Evolutionary conservation across 2,329 filamentous ascomycete species (phyloP).

Genomic region (Aspergillus luchuensis): DNA sequence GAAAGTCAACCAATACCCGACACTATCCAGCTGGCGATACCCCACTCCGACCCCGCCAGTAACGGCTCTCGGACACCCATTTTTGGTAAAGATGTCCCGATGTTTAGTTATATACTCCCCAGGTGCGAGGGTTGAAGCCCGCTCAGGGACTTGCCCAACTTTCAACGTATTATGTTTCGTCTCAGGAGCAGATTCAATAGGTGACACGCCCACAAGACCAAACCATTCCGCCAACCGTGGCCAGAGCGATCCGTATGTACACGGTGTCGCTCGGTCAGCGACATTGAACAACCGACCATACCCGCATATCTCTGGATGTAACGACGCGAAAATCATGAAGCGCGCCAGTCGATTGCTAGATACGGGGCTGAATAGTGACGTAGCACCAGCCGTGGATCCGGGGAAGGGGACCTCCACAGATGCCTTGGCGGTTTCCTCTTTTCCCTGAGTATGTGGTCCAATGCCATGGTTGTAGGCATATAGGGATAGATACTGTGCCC

Average conservation of each 20-base stretch:
- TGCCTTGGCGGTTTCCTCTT: neutral
- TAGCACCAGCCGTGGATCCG: constrained; percentile 24
- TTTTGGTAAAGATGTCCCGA: constrained; percentile 32
- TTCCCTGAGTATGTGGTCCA: neutral
- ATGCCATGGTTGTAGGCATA: constrained; percentile 30
- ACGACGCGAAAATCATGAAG: constrained; percentile 32
- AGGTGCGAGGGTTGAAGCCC: constrained; percentile 2
- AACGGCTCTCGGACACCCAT: constrained; percentile 27
- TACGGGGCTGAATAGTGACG: constrained; percentile 29
- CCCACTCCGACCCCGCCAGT: constrained; percentile 42
- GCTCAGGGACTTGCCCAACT: neutral
- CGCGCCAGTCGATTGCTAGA: constrained; percentile 30
- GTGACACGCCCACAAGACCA: constrained; percentile 30
- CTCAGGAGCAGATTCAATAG: constrained; percentile 6
- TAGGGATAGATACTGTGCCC: constrained; percentile 35
- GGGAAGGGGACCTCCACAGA: constrained; percentile 28
- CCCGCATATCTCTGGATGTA: constrained; percentile 27
- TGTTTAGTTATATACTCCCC: constrained; percentile 32
- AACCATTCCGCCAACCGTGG: constrained; percentile 33
- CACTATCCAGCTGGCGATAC: constrained; percentile 44
- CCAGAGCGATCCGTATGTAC: constrained; percentile 32
- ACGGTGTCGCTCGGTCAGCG: constrained; percentile 25
- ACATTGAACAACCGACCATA: constrained; percentile 32
- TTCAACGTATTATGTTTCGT: neutral
- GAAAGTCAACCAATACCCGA: constrained; percentile 53